Percentiles rank a stretch among this genome's conserved stretches.
These are phyloP conservation scores for Saccharomycopsis microspora DNA, from an alignment of 805 yeast genomes.

Conservation along the genomic window DNA sequence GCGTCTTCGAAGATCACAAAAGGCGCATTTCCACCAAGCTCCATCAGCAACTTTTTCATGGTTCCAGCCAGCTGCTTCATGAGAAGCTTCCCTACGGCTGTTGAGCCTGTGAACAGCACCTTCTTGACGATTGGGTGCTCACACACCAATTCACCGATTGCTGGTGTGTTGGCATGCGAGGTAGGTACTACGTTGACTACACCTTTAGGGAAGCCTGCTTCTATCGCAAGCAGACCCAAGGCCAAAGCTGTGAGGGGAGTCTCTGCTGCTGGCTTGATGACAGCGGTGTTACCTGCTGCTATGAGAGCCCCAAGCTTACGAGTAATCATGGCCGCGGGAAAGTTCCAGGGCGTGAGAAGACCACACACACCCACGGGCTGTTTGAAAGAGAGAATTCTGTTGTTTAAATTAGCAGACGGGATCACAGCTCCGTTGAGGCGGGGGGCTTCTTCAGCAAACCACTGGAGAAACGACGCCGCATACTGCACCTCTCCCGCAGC, in stretches of 20 bases:
- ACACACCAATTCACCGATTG: conserved; percentile 46
- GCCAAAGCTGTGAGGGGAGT: conserved; percentile 71
- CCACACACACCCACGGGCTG: conserved; percentile 83
- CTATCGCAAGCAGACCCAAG: conserved; percentile 42
- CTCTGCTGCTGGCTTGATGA: conserved; percentile 66
- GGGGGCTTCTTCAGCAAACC: conserved; percentile 78
- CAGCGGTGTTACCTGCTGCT: conserved; percentile 73
- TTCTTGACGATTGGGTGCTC: conserved; percentile 47
- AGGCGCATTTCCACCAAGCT: conserved; percentile 78
- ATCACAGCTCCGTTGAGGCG: conserved; percentile 57
- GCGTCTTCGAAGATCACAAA: conserved; percentile 68
- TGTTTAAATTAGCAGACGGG: conserved; percentile 36
- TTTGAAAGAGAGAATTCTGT: conserved; percentile 44
- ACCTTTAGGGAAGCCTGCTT: conserved; percentile 68
- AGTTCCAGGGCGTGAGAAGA: conserved; percentile 76
- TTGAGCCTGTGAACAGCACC: conserved; percentile 71
- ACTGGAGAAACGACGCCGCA: conserved; percentile 61
- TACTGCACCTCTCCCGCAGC: conserved; percentile 60
- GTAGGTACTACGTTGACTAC: conserved; percentile 49
- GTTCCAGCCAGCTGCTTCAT: conserved; percentile 51
- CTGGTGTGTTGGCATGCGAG: conserved; percentile 27
- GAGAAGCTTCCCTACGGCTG: conserved; percentile 57
- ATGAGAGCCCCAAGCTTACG: conserved; percentile 66
- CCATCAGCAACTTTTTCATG: conserved; percentile 60
- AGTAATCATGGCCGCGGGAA: conserved; percentile 71